A percentile compares a stretch with the other conserved stretches of the same genome.
phyloP scores from a whole-genome alignment of 2,329 filamentous ascomycete species.

The Plenodomus biglobosus region DNA sequence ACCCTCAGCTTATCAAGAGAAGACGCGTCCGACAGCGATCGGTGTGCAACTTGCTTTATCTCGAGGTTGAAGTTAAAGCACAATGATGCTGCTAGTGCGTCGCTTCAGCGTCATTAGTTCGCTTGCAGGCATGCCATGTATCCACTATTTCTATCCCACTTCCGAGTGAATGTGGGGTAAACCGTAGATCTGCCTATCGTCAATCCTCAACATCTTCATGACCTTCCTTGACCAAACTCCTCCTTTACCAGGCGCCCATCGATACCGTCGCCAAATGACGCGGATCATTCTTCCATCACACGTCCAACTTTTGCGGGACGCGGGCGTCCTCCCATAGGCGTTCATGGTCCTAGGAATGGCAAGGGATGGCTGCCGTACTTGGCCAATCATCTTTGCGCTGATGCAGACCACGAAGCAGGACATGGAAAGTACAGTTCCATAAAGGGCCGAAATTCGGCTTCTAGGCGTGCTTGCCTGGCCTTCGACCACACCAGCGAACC shows the following conservation, averaged over 20 bases:
- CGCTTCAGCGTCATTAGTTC: slow-evolving; percentile 6
- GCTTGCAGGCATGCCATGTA: slow-evolving; percentile 13
- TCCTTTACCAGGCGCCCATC: slow-evolving; percentile 5
- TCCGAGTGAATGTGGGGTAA: slow-evolving; percentile 18
- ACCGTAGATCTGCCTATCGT: slow-evolving; percentile 16
- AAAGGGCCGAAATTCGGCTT: slow-evolving; percentile 26
- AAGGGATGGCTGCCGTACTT: slow-evolving; percentile 2
- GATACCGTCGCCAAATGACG: slow-evolving; percentile 9
- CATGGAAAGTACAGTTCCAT: slow-evolving; percentile 5
- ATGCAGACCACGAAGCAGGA: slow-evolving; percentile 22
- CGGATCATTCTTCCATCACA: slow-evolving; percentile 9
- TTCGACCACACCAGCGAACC: slow-evolving; percentile 23
- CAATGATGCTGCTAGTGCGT: slow-evolving; percentile 21
- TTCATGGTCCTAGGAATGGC: slow-evolving; percentile 10
- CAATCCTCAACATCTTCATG: slow-evolving; percentile 11
- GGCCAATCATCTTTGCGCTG: slow-evolving; percentile 23
- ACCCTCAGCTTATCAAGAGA: background rate
- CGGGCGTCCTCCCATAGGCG: slow-evolving; percentile 31
- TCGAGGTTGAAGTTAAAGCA: slow-evolving; percentile 19
- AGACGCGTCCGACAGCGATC: slow-evolving; percentile 9
- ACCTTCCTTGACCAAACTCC: slow-evolving; percentile 5
- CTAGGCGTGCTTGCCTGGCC: slow-evolving; percentile 18
- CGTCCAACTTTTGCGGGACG: slow-evolving; percentile 29
- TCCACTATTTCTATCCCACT: slow-evolving; percentile 15
- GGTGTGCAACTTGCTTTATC: slow-evolving; percentile 22